Percentiles rank a stretch among this genome's conserved stretches.
Conservation (phyloP, 2,329 filamentous ascomycete genomes). For the Epichloe coenophiala region DNA sequence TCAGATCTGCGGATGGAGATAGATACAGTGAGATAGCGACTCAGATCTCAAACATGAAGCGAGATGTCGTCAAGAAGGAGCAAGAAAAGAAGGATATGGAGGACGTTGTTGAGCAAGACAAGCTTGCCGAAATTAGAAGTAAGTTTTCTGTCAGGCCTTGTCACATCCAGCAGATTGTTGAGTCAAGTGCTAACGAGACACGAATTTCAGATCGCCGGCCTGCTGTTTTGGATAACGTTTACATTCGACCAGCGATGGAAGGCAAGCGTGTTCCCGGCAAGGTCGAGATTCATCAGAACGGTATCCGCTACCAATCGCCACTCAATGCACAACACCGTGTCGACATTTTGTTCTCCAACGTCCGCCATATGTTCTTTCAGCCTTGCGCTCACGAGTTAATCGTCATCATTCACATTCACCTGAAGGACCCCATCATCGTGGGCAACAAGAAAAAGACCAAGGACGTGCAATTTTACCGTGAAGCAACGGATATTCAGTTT, state of each 20-base stretch:
- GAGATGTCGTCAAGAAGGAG: constrained; percentile 79
- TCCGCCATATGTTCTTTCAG: constrained; percentile 98
- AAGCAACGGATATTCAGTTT: constrained; percentile 96
- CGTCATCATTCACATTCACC: constrained; percentile 93
- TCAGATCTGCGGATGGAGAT: constrained; percentile 79
- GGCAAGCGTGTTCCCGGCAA: constrained; percentile 93
- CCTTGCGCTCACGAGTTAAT: constrained; percentile 93
- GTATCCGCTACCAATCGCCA: constrained; percentile 85
- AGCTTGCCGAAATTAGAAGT: constrained; percentile 89
- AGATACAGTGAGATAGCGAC: constrained; percentile 83
- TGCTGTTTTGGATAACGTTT: constrained; percentile 82
- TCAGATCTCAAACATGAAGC: constrained; percentile 93
- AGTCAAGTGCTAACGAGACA: not conserved
- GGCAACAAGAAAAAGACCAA: constrained; percentile 97
- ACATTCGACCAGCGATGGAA: constrained; percentile 87
- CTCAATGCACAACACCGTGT: constrained; percentile 71
- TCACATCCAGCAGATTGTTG: not conserved
- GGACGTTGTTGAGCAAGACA: constrained; percentile 97
- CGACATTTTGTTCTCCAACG: constrained; percentile 93
- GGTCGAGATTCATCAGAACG: constrained; percentile 96
- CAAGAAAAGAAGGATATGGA: constrained; percentile 99
- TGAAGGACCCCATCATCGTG: constrained; percentile 96
- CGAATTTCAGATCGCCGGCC: constrained; percentile 61
- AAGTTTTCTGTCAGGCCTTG: constrained; percentile 20
- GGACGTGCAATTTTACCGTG: constrained; percentile 95